Base-by-base conservation (phyloP, 306 rosid genomes). In the Corylus avellana region DNA sequence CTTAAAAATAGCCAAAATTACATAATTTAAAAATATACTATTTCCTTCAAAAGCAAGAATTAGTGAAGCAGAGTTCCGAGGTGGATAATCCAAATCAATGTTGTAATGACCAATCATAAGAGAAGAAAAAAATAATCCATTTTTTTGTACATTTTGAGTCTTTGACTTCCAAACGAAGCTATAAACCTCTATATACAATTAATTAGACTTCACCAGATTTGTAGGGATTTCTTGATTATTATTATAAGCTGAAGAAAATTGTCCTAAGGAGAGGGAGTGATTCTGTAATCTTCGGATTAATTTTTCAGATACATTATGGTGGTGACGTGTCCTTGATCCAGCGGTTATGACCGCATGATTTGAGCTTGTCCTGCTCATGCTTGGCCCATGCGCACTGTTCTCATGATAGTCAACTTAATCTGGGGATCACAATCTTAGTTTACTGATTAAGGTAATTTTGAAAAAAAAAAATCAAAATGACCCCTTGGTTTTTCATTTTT, bases 171-270 rank as follows among this genome's bases (percentile, higher is more conserved):
- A 27, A 74, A 73, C 37, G 48, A 74, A 66, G 68, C 44, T 42
- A 37, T n/a, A 54, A 44, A 55, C 13, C 68, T 56, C 29, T 12
- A 3, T 27, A 35, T 75, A 81, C 66, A 59, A 74, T 77, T 70
- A 59, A 74, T 77, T 44, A 81, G 8, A 77, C 83, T 70, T 74
- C 73, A 66, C 86, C 97, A 86, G 92, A 89, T 87, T 72, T 83
- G 49, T 80, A 79, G 94, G 92, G 94, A 90, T 92, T 70, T 49
- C 79, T 77, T 70, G 66, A 14, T 64, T 47, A 66, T 64, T 47
- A 66, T 79, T 74, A 57, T 73, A 77, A 81, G 80, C 20, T 66
- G 61, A 83, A 81, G 39, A 74, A 63, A 37, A 85, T 74, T 75
- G 83, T 85, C 86, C 62, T 68, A 48, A 37, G 32, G 61, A 71